These are phyloP conservation scores for Lunularia cruciata DNA, from an alignment of 225 moss, liverwort and hornwort genomes.

Conservation along the genomic window DNA sequence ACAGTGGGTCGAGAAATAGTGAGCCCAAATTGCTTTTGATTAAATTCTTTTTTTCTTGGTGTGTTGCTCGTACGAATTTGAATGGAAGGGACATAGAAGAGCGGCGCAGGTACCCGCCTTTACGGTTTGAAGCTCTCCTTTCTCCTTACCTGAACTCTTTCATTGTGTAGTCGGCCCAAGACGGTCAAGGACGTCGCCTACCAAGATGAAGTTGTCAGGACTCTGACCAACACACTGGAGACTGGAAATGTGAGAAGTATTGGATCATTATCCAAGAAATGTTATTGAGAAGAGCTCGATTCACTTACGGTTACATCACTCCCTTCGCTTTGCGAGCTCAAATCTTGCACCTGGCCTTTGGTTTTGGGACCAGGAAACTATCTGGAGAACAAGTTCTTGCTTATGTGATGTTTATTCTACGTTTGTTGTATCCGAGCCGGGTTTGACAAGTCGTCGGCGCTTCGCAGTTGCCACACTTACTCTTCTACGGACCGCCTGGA, in stretches of 20 bases:
- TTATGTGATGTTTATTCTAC: not conserved
- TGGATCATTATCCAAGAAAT: too few species aligned
- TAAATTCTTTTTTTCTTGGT: not conserved
- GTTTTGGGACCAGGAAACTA: not conserved
- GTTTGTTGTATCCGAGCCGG: not conserved
- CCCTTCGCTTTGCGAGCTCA: too few species aligned
- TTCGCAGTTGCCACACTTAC: conserved; percentile 76
- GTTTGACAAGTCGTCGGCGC: too few species aligned
- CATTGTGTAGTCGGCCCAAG: conserved; percentile 68
- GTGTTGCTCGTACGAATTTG: not conserved
- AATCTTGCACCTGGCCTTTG: not conserved
- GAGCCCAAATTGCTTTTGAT: conserved; percentile 2
- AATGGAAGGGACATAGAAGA: too few species aligned
- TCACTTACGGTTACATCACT: too few species aligned
- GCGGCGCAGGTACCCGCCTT: too few species aligned
- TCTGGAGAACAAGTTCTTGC: conserved; percentile 2
- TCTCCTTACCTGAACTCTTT: not conserved
- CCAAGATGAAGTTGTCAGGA: conserved; percentile 89
- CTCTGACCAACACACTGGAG: conserved; percentile 86
- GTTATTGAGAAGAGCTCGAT: too few species aligned
- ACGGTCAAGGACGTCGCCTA: conserved; percentile 90
- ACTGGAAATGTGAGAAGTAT: conserved; percentile 71
- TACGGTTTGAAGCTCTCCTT: too few species aligned
- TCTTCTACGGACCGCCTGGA: conserved; percentile 94
- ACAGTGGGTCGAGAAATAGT: conserved; percentile 99